phyloP scores from a whole-genome alignment of 2,329 filamentous ascomycete genomes.

The Sodiomyces alkalinus region DNA sequence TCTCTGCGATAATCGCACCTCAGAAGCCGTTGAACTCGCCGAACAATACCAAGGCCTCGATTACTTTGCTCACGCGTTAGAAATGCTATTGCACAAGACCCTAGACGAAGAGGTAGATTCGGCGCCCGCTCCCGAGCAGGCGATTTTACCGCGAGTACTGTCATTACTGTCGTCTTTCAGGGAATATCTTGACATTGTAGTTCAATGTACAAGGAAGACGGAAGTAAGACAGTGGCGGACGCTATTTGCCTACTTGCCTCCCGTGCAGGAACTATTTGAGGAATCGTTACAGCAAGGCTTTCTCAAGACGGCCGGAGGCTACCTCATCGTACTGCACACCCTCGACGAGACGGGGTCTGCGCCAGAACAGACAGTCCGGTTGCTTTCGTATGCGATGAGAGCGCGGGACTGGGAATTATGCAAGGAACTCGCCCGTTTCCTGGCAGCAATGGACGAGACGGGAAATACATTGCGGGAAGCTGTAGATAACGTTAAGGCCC shows the following conservation, averaged over 20 bases:
- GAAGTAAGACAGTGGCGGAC: constrained; percentile 92
- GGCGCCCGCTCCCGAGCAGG: constrained; percentile 43
- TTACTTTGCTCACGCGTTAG: constrained; percentile 86
- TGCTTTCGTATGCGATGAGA: constrained; percentile 66
- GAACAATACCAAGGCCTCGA: constrained; percentile 75
- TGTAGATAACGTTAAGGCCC: constrained; percentile 42
- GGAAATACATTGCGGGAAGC: constrained; percentile 66
- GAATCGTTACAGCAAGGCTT: constrained; percentile 73
- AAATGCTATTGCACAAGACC: constrained; percentile 83
- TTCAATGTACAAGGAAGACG: constrained; percentile 94
- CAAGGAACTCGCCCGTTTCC: constrained; percentile 85
- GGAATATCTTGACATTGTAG: constrained; percentile 84
- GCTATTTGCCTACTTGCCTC: constrained; percentile 79
- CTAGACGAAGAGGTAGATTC: constrained; percentile 86
- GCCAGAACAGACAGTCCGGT: constrained; percentile 62
- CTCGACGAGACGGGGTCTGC: constrained; percentile 54
- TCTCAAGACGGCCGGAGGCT: constrained; percentile 89
- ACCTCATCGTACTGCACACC: constrained; percentile 87
- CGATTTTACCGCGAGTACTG: constrained; percentile 48
- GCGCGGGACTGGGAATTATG: constrained; percentile 92
- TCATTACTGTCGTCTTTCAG: constrained; percentile 57
- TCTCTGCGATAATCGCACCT: constrained; percentile 58
- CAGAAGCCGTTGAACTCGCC: constrained; percentile 66
- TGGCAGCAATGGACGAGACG: constrained; percentile 80
- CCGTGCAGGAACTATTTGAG: constrained; percentile 84